Evolutionary conservation across 108 stramenopile genomes (phyloP).

Genomic region (Cyclotella cryptica): DNA sequence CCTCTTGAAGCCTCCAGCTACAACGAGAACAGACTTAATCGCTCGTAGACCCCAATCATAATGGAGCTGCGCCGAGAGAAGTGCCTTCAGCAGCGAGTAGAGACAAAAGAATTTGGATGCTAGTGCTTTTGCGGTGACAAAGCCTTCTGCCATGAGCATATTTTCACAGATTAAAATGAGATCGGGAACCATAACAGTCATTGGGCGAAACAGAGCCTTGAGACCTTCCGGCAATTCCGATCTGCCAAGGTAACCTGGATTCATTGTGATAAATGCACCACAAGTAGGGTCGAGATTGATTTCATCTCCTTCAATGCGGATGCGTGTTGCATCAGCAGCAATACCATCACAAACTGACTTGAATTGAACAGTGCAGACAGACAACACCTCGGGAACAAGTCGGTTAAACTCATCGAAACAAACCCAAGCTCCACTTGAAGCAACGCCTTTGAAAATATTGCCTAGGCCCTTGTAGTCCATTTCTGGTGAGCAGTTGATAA

Average conservation of each 20-base stretch:
- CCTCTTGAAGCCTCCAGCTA: conserved; percentile 70
- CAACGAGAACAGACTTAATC: conserved; percentile 77
- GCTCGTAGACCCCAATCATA: conserved; percentile 86
- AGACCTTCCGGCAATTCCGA: conserved; percentile 79
- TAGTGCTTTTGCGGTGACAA: conserved; percentile 62
- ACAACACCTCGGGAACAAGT: conserved; percentile 80
- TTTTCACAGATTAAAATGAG: conserved; percentile 81
- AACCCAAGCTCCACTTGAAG: conserved; percentile 74
- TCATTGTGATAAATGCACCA: conserved; percentile 84
- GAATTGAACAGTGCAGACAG: conserved; percentile 85
- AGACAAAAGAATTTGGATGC: conserved; percentile 80
- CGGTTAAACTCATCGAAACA: conserved; percentile 89
- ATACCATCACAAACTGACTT: conserved; percentile 88
- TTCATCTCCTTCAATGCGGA: conserved; percentile 68
- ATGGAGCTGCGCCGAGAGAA: conserved; percentile 74
- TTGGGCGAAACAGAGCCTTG: conserved; percentile 80
- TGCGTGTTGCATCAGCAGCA: conserved; percentile 66
- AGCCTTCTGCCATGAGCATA: conserved; percentile 83
- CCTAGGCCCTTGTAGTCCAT: conserved; percentile 80
- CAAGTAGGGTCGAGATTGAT: conserved; percentile 68
- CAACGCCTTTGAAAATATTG: conserved; percentile 79
- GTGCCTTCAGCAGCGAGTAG: conserved; percentile 64
- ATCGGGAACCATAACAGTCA: conserved; percentile 85
- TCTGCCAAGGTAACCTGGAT: conserved; percentile 81
- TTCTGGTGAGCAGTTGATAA: conserved; percentile 87